Evolutionary conservation across 2,329 filamentous ascomycete species (phyloP), one percentile per base, ranked within the genome.

Genomic region (Talaromyces sp.): DNA sequence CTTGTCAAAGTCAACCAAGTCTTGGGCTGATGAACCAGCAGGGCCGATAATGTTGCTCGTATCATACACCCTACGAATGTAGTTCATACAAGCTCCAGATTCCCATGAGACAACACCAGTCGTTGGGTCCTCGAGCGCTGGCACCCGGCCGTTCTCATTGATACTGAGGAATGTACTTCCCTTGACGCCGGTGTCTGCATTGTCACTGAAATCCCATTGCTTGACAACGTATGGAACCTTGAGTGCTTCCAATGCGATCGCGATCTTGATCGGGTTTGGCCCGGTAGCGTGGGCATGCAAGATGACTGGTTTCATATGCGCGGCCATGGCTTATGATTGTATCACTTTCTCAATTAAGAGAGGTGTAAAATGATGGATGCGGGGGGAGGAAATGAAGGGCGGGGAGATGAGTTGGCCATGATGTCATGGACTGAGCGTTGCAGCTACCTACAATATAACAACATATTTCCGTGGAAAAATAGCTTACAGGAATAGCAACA

Each of bases 261-360:
- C 74, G 48, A 78, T 64, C 54, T 79, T 78, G 65, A 71, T 67
- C 1, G 76, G 76, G 52, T 78, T 78, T 1, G 76, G 76, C 3
- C 74, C 67, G 1, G 68, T 67, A 50, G 64, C 57, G 59, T 77
- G 75, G 49, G 75, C 73, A 53, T 77, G 75, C 20, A 77, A 64
- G 37, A 67, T 51, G 6, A 77, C 63, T 3, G 75, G 73, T 47
- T 76, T 61, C 1, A 62, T 41, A 36, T 63, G 62, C 11, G 44
- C 22, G 4, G 47, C 52, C 62, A 64, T 64, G 14, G 13, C 55
- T 47, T 22, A 10, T 10, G 22, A 20, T 43, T 14, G 20, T 2
- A 17, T 16, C 3, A 27, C 10, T 17, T 44, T 32, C 4, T 24
- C 6, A 32, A 20, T 20, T 47, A n/a, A 4, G n/a, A 3, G 7